phyloP scores from a whole-genome alignment of 176 grass and related monocot species.

The Zoysia japonica region DNA sequence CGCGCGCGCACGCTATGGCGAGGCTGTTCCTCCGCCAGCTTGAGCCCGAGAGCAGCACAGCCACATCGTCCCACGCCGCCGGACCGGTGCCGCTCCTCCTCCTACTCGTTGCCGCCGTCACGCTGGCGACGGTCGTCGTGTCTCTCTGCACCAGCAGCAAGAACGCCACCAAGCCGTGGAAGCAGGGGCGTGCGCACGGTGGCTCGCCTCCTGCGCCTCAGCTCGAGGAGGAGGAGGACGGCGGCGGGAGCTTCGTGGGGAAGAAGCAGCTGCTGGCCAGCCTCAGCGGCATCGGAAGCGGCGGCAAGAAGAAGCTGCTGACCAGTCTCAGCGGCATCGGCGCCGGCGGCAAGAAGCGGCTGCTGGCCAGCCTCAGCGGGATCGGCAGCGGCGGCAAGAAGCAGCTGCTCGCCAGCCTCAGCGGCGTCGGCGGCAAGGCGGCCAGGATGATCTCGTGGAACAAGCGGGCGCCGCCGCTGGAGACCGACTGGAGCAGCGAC shows the following conservation, averaged over 20 bases:
- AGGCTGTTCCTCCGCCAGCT: constrained; percentile 4
- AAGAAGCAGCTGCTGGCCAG: constrained; percentile 34
- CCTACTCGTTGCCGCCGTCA: background rate
- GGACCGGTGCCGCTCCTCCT: background rate
- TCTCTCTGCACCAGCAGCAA: constrained; percentile 46
- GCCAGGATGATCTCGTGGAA: constrained; percentile 52
- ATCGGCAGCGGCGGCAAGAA: constrained; percentile 22
- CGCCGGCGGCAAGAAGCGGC: background rate
- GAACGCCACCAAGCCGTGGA: constrained; percentile 34
- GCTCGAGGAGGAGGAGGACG: background rate
- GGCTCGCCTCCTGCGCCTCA: constrained; percentile 24
- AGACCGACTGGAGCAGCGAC: background rate
- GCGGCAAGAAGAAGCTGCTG: constrained; percentile 12
- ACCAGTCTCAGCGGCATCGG: constrained; percentile 28
- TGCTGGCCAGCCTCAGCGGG: constrained; percentile 38
- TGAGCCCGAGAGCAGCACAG: background rate
- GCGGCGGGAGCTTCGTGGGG: background rate
- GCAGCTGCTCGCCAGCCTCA: constrained; percentile 10
- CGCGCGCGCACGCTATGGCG: constrained; percentile 20
- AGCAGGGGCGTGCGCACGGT: background rate
- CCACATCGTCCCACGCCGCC: background rate
- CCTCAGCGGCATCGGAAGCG: constrained; percentile 27
- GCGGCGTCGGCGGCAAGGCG: constrained; percentile 50
- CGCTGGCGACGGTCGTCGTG: constrained; percentile 30
- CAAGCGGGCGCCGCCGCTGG: background rate